Base-by-base conservation (phyloP, 805 yeast genomes). In the Geotrichum ghanense region DNA sequence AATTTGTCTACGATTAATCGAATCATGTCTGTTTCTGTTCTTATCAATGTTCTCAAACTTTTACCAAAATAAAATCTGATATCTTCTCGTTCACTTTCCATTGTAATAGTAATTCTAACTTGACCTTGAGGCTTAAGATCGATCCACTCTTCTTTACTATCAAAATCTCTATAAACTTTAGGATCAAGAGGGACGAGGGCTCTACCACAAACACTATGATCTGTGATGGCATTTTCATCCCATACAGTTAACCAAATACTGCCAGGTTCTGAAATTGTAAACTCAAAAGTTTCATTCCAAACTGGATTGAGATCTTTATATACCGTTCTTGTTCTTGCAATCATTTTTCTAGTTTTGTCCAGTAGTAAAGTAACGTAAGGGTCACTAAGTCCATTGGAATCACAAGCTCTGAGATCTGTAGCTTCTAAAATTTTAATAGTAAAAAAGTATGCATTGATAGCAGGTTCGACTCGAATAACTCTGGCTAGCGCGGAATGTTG, bases 281-380 rank as follows among this genome's bases (percentile, higher is more conserved):
- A 56, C 60, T 87, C 95, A 59, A 87, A 85, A 48, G 83, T 84
- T 65, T 89, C 95, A n/a, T 39, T 22, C 94, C 94, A 90, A 14
- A 73, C 75, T 0, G 97, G 96, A 54, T 79, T 78, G 26, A 74
- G 65, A 3, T 79, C 75, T 46, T 75, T 75, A 24, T 71, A 68
- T 3, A 83, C 68, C 0, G 80, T 73, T 53, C 84, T 70, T 0
- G 97, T 89, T 50, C 76, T 78, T 2, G 83, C 89, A 26, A 84
- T 66, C 23, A 78, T 77, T 45, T 66, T 70, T 34, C 75, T 69
- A 2, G 70, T 70, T 34, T 62, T 63, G 3, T 80, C 72, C 54
- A 83, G 87, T 3, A 75, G 68, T 14, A 86, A 56, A 0, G 85
- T 75, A 1, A 82, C 79, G 53, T 79, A 78, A 0, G 86, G 73